phyloP scores from a whole-genome alignment of 371 early-diverging fungal species.

The Chytridium lagenaria region DNA sequence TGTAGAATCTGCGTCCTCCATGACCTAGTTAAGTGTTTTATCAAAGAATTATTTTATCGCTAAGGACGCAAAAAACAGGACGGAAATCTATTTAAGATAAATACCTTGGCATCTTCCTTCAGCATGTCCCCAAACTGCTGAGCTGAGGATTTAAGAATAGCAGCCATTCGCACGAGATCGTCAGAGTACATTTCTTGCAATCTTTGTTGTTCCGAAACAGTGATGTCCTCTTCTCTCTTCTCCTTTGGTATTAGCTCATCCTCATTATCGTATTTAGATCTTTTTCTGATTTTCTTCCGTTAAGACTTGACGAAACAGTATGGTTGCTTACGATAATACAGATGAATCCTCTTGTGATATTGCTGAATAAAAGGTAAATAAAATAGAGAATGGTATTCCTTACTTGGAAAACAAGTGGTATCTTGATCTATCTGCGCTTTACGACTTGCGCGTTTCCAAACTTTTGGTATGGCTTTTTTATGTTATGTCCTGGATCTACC shows the following conservation, averaged over 20 bases:
- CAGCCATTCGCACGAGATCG: constrained; percentile 29
- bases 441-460: background rate
- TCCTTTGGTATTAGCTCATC: background rate
- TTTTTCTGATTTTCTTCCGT: too few species aligned
- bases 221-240: background rate
- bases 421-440: too few species aligned
- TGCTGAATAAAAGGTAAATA: too few species aligned
- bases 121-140: constrained; percentile 25
- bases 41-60: background rate
- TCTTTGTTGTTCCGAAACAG: constrained; percentile 16
- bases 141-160: constrained; percentile 22
- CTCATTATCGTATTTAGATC: background rate
- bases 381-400: too few species aligned
- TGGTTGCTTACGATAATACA: too few species aligned
- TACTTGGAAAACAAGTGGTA: too few species aligned
- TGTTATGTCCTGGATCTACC: too few species aligned
- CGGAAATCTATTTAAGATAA: background rate
- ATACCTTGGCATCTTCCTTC: constrained; percentile 23
- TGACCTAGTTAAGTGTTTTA: constrained; percentile 3
- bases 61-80: background rate
- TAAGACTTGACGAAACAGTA: too few species aligned
- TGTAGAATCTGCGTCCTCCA: constrained; percentile 15
- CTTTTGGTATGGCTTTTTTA: background rate
- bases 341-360: too few species aligned
- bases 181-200: constrained; percentile 29